These are phyloP conservation scores for Lachancea dasiensis DNA, from an alignment of 805 yeast genomes.

Conservation along the genomic window DNA sequence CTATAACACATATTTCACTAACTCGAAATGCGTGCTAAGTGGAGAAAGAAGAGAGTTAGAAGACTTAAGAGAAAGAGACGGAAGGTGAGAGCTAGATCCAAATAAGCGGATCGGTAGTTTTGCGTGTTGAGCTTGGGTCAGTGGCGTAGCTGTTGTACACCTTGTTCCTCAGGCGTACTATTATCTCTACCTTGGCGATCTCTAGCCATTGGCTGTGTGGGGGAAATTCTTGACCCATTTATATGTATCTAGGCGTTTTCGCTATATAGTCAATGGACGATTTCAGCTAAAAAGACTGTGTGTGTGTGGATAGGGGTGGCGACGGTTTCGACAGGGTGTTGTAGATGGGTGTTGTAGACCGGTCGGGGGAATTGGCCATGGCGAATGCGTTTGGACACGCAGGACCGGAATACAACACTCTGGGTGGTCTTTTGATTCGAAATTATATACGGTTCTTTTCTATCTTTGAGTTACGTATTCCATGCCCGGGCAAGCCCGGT, in stretches of 20 bases:
- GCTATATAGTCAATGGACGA: slow-evolving; percentile 8
- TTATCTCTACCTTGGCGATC: slow-evolving; percentile 6
- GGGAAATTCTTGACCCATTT: slow-evolving; percentile 3
- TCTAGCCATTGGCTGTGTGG: slow-evolving; percentile 7
- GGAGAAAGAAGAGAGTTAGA: slow-evolving; percentile 99
- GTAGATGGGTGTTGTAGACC: too few species aligned
- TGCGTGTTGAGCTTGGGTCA: too few species aligned
- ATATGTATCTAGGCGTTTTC: slow-evolving; percentile 5
- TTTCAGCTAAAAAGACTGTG: slow-evolving; percentile 1
- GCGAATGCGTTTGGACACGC: too few species aligned
- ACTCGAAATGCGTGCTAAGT: slow-evolving; percentile 82
- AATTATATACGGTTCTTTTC: slow-evolving; percentile 1
- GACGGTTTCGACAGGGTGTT: too few species aligned
- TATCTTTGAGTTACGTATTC: background rate
- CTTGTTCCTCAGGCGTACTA: slow-evolving; percentile 1
- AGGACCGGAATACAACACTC: too few species aligned
- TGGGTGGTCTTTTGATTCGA: background rate
- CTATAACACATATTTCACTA: slow-evolving; percentile 20
- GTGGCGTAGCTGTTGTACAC: too few species aligned
- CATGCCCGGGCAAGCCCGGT: background rate
- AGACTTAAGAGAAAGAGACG: slow-evolving; percentile 99
- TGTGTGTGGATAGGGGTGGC: background rate
- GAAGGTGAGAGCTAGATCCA: slow-evolving; percentile 99
- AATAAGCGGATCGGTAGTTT: slow-evolving; percentile 57
- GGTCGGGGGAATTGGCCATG: too few species aligned